Percentiles rank a stretch among this genome's conserved stretches.
phyloP scores from a whole-genome alignment of 345 rosid species.

The Hibiscus mutabilis region DNA sequence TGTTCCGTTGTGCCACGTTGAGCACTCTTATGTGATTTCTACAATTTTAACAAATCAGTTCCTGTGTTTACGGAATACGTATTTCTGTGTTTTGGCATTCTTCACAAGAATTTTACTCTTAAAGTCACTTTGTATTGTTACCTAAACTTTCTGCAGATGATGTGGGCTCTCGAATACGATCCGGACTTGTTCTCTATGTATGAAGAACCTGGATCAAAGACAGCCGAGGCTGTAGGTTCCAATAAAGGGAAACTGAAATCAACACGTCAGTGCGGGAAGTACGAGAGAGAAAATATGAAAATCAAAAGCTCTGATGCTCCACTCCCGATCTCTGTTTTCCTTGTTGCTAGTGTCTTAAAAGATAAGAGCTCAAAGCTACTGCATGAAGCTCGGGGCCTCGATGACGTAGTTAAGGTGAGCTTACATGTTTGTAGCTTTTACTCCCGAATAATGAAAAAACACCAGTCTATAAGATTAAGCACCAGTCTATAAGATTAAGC shows the following conservation, averaged over 20 bases:
- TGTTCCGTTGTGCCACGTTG: not conserved
- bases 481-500: not conserved
- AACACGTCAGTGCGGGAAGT: slow-evolving; percentile 72
- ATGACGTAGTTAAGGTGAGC: slow-evolving; percentile 86
- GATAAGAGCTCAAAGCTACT: slow-evolving; percentile 82
- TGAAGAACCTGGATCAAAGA: slow-evolving; percentile 49
- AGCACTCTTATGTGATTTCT: not conserved
- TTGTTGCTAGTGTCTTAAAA: slow-evolving; percentile 95
- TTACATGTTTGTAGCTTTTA: not conserved
- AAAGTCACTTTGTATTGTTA: not conserved
- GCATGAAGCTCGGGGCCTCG: slow-evolving; percentile 89
- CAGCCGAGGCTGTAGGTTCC: slow-evolving; percentile 43
- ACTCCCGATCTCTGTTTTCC: slow-evolving; percentile 89
- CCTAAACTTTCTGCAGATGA: slow-evolving; percentile 59
- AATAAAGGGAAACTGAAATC: slow-evolving; percentile 60
- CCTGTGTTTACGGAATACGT: not conserved
- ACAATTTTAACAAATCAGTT: not conserved
- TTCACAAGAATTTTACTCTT: slow-evolving; percentile 1
- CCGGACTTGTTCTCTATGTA: slow-evolving; percentile 69
- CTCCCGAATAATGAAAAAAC: not conserved
- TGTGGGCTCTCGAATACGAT: slow-evolving; percentile 99
- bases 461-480: not conserved
- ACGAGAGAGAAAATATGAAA: slow-evolving; percentile 80
- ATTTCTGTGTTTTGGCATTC: not conserved
- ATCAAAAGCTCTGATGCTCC: slow-evolving; percentile 53